Evolutionary conservation across 1,284 basidiomycete species (phyloP).

Genomic region (Ceratobasidium sp.): DNA sequence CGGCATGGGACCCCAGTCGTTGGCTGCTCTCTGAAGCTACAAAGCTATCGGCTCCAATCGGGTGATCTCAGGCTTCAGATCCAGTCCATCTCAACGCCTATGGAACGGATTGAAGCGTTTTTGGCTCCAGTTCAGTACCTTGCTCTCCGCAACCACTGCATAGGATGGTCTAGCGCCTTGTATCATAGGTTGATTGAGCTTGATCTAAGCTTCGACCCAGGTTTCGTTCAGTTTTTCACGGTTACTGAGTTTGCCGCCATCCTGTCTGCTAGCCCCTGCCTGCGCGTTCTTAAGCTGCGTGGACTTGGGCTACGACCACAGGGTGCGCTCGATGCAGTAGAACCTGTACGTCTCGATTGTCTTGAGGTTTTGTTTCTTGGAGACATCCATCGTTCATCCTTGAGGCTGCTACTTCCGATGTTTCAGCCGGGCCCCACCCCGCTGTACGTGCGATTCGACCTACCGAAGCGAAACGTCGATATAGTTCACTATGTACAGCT

Average conservation of each 20-base stretch:
- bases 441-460: not conserved
- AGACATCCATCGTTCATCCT: too few species aligned
- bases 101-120: too few species aligned
- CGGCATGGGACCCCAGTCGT: too few species aligned
- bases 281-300: not conserved
- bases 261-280: not conserved
- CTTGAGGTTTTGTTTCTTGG: too few species aligned
- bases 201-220: not conserved
- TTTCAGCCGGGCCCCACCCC: not conserved
- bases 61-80: too few species aligned
- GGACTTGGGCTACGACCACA: too few species aligned
- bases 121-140: not conserved
- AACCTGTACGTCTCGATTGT: too few species aligned
- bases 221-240: not conserved
- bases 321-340: too few species aligned
- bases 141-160: not conserved
- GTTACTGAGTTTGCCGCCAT: not conserved
- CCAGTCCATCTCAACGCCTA: too few species aligned
- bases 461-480: not conserved
- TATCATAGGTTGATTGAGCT: not conserved
- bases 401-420: not conserved
- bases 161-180: not conserved
- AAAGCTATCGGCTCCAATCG: too few species aligned
- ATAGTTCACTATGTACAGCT: not conserved
- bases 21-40: too few species aligned